These are phyloP conservation scores for Adansonia digitata DNA, from an alignment of 345 rosid genomes.

Conservation along the genomic window DNA sequence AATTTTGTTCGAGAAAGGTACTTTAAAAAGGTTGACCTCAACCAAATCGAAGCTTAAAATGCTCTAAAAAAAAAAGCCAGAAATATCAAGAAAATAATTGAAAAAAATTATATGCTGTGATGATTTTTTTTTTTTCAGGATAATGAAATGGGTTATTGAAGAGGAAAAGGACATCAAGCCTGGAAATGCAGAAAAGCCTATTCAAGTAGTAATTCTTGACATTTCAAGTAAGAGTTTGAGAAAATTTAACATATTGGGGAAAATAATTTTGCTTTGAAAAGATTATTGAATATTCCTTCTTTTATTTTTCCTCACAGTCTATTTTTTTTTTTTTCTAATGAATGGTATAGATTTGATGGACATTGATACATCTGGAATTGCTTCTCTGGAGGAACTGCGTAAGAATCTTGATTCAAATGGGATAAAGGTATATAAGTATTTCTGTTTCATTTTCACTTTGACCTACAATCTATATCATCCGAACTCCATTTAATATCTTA, in stretches of 20 bases:
- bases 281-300: not conserved
- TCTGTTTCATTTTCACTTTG: too few species aligned
- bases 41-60: not conserved
- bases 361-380: constrained; percentile 78
- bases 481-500: too few species aligned
- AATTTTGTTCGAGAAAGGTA: constrained; percentile 69
- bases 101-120: not conserved
- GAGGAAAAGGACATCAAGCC: constrained; percentile 32
- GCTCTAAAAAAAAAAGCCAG: not conserved
- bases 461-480: too few species aligned
- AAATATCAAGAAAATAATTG: not conserved
- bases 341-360: constrained; percentile 47
- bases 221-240: constrained; percentile 61
- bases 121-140: constrained; percentile 31
- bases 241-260: not conserved
- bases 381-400: constrained; percentile 61
- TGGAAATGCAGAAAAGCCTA: constrained; percentile 20
- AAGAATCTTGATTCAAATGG: constrained; percentile 41
- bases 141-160: constrained; percentile 38
- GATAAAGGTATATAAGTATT: constrained; percentile 53
- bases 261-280: not conserved
- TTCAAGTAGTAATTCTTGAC: constrained; percentile 67
- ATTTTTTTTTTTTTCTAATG: not conserved
- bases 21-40: not conserved
- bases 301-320: not conserved